Conservation (phyloP, 192 early-diverging fungal genomes). For the Chytriomyces sp. region DNA sequence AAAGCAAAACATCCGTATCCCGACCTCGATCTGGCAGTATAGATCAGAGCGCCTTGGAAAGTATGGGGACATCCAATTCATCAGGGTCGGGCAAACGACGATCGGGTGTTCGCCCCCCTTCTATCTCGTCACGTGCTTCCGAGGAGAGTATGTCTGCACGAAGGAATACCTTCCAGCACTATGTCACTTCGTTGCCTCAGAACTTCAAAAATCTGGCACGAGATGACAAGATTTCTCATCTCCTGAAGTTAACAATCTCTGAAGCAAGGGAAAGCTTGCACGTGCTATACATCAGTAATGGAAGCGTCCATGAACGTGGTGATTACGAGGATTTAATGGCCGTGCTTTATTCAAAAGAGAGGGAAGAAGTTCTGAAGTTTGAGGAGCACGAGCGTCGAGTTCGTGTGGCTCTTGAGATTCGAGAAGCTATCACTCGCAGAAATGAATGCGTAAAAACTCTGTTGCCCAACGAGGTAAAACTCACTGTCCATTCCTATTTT, state of each 20-base stretch:
- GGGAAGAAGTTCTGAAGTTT: conserved; percentile 13
- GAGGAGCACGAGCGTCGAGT: conserved; percentile 27
- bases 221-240: conserved; percentile 20
- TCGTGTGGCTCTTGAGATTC: conserved; percentile 8
- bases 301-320: background rate
- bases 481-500: background rate
- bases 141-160: conserved; percentile 23
- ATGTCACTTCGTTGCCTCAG: conserved; percentile 16
- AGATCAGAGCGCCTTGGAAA: background rate
- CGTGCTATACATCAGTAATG: conserved; percentile 1
- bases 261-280: conserved; percentile 19
- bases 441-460: conserved; percentile 10
- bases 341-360: conserved; percentile 21
- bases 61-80: background rate
- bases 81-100: background rate
- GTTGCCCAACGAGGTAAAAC: conserved; percentile 16
- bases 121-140: conserved; percentile 1
- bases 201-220: conserved; percentile 16
- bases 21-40: background rate
- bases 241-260: conserved; percentile 1
- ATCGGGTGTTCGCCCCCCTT: background rate
- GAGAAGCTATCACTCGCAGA: conserved; percentile 10
- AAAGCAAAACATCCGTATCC: background rate
- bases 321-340: conserved; percentile 38
- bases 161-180: conserved; percentile 5